These are phyloP conservation scores for Claviceps monticola DNA, from an alignment of 2,329 filamentous ascomycete species.

Conservation along the genomic window DNA sequence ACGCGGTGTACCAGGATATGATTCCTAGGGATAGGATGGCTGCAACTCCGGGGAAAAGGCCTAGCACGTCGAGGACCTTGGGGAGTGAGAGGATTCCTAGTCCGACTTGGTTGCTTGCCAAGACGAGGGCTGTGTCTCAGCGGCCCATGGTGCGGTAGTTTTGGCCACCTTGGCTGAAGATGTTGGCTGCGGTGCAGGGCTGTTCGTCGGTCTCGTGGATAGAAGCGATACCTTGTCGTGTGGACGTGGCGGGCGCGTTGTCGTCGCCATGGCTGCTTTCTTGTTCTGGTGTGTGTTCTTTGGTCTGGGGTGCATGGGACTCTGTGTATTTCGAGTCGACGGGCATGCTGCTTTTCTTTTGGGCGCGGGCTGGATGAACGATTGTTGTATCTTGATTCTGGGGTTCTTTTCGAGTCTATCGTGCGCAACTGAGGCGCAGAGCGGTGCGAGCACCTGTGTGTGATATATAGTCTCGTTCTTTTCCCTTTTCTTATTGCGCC, in stretches of 20 bases:
- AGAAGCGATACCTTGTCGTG: background rate
- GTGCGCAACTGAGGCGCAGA: background rate
- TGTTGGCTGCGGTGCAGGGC: constrained; percentile 10
- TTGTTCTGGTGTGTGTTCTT: background rate
- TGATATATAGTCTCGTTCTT: no score
- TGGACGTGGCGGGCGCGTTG: background rate
- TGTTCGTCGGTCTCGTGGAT: background rate
- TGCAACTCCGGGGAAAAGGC: constrained; percentile 54
- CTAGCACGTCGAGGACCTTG: constrained; percentile 53
- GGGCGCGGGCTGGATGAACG: no score
- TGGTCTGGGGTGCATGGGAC: background rate
- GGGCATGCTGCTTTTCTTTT: background rate
- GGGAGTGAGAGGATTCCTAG: constrained; percentile 52
- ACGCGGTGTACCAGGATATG: constrained; percentile 47
- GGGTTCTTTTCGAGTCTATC: background rate
- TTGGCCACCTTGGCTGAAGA: constrained; percentile 18
- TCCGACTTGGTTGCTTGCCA: constrained; percentile 22
- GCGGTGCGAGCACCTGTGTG: no score
- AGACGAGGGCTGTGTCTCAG: constrained; percentile 20
- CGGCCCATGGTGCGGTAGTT: constrained; percentile 20
- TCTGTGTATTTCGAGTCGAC: background rate
- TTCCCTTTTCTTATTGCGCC: no score
- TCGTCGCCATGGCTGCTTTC: background rate
- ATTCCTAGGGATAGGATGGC: constrained; percentile 51
- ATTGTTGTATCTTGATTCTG: background rate